Evolutionary conservation across 768 basidiomycete species (phyloP).

Genomic region (Multifurca ochricompacta): DNA sequence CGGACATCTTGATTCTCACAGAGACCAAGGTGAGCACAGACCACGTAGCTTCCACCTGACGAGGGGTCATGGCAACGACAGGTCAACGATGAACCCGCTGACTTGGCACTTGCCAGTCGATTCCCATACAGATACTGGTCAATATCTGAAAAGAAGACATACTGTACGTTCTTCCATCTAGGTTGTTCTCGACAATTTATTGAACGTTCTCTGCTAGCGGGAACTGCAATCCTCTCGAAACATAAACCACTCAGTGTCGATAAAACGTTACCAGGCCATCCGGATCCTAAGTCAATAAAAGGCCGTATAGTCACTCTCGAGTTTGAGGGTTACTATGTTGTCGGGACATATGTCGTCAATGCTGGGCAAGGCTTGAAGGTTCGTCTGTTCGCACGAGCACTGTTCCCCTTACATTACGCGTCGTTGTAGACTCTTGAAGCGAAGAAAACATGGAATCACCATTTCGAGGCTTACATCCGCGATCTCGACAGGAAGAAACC

Average conservation of each 20-base stretch:
- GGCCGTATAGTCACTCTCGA: constrained; percentile 81
- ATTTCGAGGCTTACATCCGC: constrained; percentile 68
- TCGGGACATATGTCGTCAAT: constrained; percentile 81
- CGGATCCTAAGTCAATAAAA: constrained; percentile 53
- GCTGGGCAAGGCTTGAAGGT: constrained; percentile 67
- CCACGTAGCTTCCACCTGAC: background rate
- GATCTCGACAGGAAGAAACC: constrained; percentile 71
- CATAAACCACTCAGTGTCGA: constrained; percentile 57
- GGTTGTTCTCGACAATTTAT: background rate
- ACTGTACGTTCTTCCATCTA: constrained; percentile 39
- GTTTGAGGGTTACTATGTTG: constrained; percentile 57
- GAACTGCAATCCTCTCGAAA: constrained; percentile 77
- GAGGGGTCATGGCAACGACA: constrained; percentile 25
- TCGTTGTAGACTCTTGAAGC: constrained; percentile 54
- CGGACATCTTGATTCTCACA: constrained; percentile 75
- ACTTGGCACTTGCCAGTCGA: constrained; percentile 45
- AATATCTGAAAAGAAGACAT: constrained; percentile 69
- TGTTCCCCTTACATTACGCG: background rate
- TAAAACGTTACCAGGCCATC: constrained; percentile 68
- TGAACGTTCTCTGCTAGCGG: constrained; percentile 40
- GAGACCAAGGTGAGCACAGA: constrained; percentile 63
- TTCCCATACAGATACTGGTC: constrained; percentile 75
- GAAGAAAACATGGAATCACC: constrained; percentile 72
- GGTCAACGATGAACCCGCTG: constrained; percentile 65
- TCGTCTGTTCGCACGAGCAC: background rate